These are phyloP conservation scores for Collariella sp. DNA, from an alignment of 495 filamentous ascomycete genomes.

Conservation along the genomic window DNA sequence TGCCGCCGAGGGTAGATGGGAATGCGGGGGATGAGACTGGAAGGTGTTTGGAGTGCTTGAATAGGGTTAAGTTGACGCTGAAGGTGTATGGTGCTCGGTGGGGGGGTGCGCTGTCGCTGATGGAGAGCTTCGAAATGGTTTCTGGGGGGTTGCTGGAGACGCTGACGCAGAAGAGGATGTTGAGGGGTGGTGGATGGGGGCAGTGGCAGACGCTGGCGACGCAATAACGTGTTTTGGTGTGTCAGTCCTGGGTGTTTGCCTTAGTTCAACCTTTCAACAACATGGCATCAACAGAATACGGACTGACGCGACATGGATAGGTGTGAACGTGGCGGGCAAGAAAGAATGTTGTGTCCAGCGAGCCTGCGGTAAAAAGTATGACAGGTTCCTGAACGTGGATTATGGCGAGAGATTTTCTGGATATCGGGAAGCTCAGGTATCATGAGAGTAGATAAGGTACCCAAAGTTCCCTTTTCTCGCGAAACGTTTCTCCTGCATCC, in stretches of 20 bases:
- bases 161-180: constrained; percentile 21
- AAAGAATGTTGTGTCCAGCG: no score
- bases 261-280: background rate
- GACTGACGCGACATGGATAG: no score
- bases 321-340: no score
- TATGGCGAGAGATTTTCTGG: no score
- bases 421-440: no score
- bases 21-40: constrained; percentile 34
- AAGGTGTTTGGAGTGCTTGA: constrained; percentile 38
- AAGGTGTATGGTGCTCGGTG: constrained; percentile 43
- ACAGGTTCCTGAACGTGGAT: no score
- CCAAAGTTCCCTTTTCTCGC: no score
- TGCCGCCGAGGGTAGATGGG: constrained; percentile 23
- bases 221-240: constrained; percentile 13
- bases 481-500: no score
- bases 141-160: constrained; percentile 29
- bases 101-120: constrained; percentile 38
- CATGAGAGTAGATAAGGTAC: no score
- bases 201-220: constrained; percentile 15
- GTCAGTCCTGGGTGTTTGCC: background rate
- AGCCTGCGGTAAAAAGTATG: background rate
- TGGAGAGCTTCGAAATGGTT: constrained; percentile 36
- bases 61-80: constrained; percentile 36
- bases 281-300: constrained; percentile 4
- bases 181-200: constrained; percentile 5